Base-by-base conservation (phyloP, 1,139 yeast species). In the Zygoascus hellenicus region DNA sequence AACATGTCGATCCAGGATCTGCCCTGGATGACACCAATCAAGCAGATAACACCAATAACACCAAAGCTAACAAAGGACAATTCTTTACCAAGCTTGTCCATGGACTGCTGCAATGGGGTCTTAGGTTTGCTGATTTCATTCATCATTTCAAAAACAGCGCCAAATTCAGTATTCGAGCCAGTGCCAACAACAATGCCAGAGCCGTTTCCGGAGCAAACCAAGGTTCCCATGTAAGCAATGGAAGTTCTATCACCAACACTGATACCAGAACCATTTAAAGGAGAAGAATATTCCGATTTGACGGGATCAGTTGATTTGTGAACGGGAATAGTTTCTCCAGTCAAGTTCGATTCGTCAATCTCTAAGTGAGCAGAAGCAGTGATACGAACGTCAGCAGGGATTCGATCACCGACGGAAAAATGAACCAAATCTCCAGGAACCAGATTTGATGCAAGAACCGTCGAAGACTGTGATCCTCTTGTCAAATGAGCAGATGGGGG, bases 1-100 rank as follows among this genome's bases (percentile, higher is more conserved):
- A 92, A 90, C 96, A 92, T 92, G 54, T 90, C 97, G 51, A 92
- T 74, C 96, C 96, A 88, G 9, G 86, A 76, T 53, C 95, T 83
- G 45, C 97, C 97, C 69, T 90, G 96, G 44, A 86, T 48, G 17
- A 92, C 75, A 49, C 97, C 98, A 57, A 90, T 74, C 29, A 90
- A 61, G 59, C 96, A 89, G 61, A 92, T 92, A 22, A 85, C 64
- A 40, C 95, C 96, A 67, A 92, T 92, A 13, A 90, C 82, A 30
- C 73, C 77, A 68, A 92, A 90, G 67, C 95, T 83, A 62, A 86
- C 78, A 41, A 82, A 65, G 0, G 96, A 86, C 45, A 92, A 73
- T 58, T 92, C 96, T 62, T 87, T 85, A 40, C 97, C 97, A 52
- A 92, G 75, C 61, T 84, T 83, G 63, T 89, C 97, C 97, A 92